Percentiles rank a stretch among this genome's conserved stretches.
Conservation (phyloP, 768 basidiomycete species). For the Naganishia vaughanmartiniae region DNA sequence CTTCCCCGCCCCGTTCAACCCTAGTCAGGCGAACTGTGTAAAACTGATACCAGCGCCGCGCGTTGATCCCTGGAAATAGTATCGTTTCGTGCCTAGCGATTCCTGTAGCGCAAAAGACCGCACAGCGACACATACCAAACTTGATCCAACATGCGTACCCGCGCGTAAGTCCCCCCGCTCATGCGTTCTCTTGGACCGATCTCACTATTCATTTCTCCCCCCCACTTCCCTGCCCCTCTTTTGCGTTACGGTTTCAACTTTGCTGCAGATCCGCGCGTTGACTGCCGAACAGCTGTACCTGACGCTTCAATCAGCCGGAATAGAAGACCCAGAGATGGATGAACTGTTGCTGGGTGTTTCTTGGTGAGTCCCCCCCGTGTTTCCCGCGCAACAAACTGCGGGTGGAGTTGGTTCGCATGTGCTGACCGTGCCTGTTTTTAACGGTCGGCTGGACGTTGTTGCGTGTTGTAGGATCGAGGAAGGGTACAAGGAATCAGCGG, state of each 20-base stretch:
- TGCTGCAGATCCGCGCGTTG: slow-evolving; percentile 67
- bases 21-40: too few species aligned
- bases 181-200: not conserved
- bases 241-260: not conserved
- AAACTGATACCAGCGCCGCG: not conserved
- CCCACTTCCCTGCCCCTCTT: not conserved
- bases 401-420: not conserved
- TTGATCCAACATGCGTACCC: slow-evolving; percentile 81
- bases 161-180: slow-evolving; percentile 58
- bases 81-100: slow-evolving; percentile 65
- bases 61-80: slow-evolving; percentile 54
- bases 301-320: slow-evolving; percentile 67
- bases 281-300: slow-evolving; percentile 82
- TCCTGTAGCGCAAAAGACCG: slow-evolving; percentile 37
- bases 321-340: slow-evolving; percentile 46
- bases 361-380: slow-evolving; percentile 29
- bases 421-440: too few species aligned
- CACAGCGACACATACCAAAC: not conserved
- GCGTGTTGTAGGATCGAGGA: not conserved
- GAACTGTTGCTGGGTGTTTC: slow-evolving; percentile 29
- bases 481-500: not conserved
- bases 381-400: too few species aligned
- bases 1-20: too few species aligned
- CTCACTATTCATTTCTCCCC: not conserved
- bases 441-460: too few species aligned